A percentile compares a stretch with the other conserved stretches of the same genome.
These are phyloP conservation scores for Astragalus glycyphyllos DNA, from an alignment of 306 rosid species.

Conservation along the genomic window DNA sequence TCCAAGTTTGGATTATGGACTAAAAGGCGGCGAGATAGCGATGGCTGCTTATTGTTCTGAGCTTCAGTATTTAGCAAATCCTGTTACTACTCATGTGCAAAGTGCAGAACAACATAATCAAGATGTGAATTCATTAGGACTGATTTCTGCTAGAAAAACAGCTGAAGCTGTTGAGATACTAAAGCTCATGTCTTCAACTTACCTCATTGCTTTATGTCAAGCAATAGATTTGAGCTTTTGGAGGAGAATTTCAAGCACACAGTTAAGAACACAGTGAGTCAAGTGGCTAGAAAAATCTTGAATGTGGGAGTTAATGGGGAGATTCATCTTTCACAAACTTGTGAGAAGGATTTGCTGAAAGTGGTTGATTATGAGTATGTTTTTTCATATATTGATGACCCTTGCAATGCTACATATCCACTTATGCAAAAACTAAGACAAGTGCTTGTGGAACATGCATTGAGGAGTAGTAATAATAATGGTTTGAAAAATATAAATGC, in stretches of 20 bases:
- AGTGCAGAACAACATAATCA: conserved; percentile 52
- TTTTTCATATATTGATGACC: conserved; percentile 52
- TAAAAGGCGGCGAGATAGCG: conserved; percentile 50
- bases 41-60: conserved; percentile 54
- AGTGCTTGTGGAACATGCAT: conserved; percentile 50
- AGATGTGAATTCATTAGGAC: conserved; percentile 58
- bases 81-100: conserved; percentile 51
- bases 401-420: conserved; percentile 45
- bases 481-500: conserved; percentile 38
- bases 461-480: conserved; percentile 22
- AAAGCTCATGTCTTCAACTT: conserved; percentile 54
- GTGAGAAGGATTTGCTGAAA: conserved; percentile 51
- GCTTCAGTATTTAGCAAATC: conserved; percentile 54
- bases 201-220: conserved; percentile 51
- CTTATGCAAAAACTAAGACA: conserved; percentile 53
- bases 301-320: conserved; percentile 42
- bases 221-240: conserved; percentile 60
- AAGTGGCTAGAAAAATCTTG: conserved; percentile 48
- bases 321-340: conserved; percentile 47
- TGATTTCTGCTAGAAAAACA: conserved; percentile 50
- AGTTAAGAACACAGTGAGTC: conserved; percentile 46
- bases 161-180: conserved; percentile 56
- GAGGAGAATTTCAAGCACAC: conserved; percentile 51
- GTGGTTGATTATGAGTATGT: conserved; percentile 50
- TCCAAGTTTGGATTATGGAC: conserved; percentile 51